Percentiles rank a stretch among this genome's conserved stretches.
phyloP scores from a whole-genome alignment of 768 basidiomycete species.

The Chalciporus piperatus region DNA sequence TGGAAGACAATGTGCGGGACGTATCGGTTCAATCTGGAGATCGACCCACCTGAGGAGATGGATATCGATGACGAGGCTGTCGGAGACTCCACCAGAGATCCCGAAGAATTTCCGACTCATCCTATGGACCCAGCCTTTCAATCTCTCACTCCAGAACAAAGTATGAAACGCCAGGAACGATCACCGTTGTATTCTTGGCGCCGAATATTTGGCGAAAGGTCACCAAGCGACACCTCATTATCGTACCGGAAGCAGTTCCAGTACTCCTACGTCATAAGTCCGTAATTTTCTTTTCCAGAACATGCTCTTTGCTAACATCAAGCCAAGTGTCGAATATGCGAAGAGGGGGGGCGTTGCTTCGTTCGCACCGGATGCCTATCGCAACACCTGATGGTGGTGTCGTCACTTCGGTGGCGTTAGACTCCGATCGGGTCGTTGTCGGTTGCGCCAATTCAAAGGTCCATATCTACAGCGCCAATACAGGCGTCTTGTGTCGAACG shows the following conservation, averaged over 20 bases:
- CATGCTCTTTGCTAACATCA: neutral
- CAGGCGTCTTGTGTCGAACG: slow-evolving; percentile 73
- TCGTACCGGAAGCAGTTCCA: slow-evolving; percentile 75
- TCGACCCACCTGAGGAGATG: slow-evolving; percentile 18
- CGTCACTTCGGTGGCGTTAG: slow-evolving; percentile 85
- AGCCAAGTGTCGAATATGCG: slow-evolving; percentile 76
- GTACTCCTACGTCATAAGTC: slow-evolving; percentile 68
- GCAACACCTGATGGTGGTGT: slow-evolving; percentile 52
- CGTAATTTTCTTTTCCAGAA: slow-evolving; percentile 20
- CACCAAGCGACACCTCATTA: neutral
- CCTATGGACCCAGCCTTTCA: slow-evolving; percentile 43
- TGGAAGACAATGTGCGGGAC: slow-evolving; percentile 76
- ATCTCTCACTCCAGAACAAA: slow-evolving; percentile 34
- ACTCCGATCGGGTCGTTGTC: slow-evolving; percentile 80
- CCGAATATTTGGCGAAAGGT: slow-evolving; percentile 10
- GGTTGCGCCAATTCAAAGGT: slow-evolving; percentile 85
- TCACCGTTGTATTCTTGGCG: slow-evolving; percentile 25
- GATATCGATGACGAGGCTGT: slow-evolving; percentile 24
- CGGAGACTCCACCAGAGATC: slow-evolving; percentile 34
- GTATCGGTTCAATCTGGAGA: slow-evolving; percentile 45
- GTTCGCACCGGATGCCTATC: slow-evolving; percentile 54
- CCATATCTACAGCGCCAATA: slow-evolving; percentile 78
- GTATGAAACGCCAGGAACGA: slow-evolving; percentile 27
- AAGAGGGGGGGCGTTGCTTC: slow-evolving; percentile 66
- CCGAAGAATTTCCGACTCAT: slow-evolving; percentile 32